Evolutionary conservation across 352 stramenopile genomes (phyloP).

Genomic region (Thalassiosira mediterranea): DNA sequence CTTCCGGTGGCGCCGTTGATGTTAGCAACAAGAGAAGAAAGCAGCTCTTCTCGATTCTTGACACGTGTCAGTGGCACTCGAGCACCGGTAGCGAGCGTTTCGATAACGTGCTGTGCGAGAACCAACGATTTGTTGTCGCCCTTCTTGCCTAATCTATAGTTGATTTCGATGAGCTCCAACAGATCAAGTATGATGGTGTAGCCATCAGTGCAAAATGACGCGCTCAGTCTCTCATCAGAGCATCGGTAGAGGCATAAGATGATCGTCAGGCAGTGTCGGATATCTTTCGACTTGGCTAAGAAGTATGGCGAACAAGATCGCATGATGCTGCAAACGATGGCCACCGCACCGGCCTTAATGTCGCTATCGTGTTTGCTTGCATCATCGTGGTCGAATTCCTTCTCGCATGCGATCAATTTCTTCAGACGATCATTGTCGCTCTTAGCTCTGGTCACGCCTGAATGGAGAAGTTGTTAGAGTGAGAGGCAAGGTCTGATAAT

Average conservation of each 20-base stretch:
- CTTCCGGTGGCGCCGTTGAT: slow-evolving; percentile 36
- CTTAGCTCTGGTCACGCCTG: slow-evolving; percentile 45
- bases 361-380: slow-evolving; percentile 41
- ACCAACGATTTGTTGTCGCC: slow-evolving; percentile 36
- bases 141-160: slow-evolving; percentile 50
- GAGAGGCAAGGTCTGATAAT: background rate
- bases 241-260: slow-evolving; percentile 41
- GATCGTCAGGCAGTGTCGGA: slow-evolving; percentile 26
- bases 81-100: slow-evolving; percentile 23
- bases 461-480: slow-evolving; percentile 6
- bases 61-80: slow-evolving; percentile 34
- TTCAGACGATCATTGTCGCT: slow-evolving; percentile 35
- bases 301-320: slow-evolving; percentile 50
- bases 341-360: slow-evolving; percentile 42
- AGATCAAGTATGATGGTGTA: slow-evolving; percentile 41
- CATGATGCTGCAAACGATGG: slow-evolving; percentile 45
- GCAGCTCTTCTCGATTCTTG: slow-evolving; percentile 26
- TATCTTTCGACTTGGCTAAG: slow-evolving; percentile 41
- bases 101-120: slow-evolving; percentile 31
- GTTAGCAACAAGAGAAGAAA: slow-evolving; percentile 37
- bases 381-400: slow-evolving; percentile 50
- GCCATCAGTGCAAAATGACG: slow-evolving; percentile 49
- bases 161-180: slow-evolving; percentile 50
- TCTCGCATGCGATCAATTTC: slow-evolving; percentile 23
- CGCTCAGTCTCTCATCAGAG: slow-evolving; percentile 33